Base-by-base conservation (phyloP, 2,329 filamentous ascomycete species). In the Ophiostoma pallidulum region DNA sequence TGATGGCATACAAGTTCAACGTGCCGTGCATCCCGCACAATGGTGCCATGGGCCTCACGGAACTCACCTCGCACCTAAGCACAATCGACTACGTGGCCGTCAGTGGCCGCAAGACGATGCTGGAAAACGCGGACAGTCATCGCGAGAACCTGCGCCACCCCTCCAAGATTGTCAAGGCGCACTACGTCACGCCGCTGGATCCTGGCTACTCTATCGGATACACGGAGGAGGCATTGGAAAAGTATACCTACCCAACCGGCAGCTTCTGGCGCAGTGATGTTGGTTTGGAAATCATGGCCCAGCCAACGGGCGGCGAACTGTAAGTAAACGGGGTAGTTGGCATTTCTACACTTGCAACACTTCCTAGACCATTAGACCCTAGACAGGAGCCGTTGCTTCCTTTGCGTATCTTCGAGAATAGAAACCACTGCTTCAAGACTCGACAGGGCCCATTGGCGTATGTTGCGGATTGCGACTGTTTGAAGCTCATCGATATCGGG, bases 51-150 rank as follows among this genome's bases (percentile, higher is more conserved):
- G 90, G 89, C 6, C 72, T 96, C 53, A 88, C 89, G 31, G 90
- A 96, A 67, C 95, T 95, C 70, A 95, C 90, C 0, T 87, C 94
- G 71, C 89, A 95, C 66, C 68, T 95, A 52, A 87, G 81, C 66
- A 94, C 88, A 13, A 92, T 96, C 56, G 90, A 96, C 67, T 95
- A 95, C 58, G 86, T 95, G 4, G 84, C 83, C 38, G 87, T 95
- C 1, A 84, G 75, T 51, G 89, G 86, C n/a, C 85, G 89, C 73
- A 76, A 80, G 61, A 86, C 81, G 22, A 78, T 95, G 40, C 70
- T 95, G 49, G 90, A 96, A 71, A 94, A 90, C 65, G 88, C 95
- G 20, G 89, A 95, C 63, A 87, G 94, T 66, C 68, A 95, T 60
- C 90, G 95, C 66, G 89, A 95, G 74, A 88, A 95, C 68, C 94